Evolutionary conservation across 352 stramenopile genomes (phyloP).

Genomic region (Globisporangium middletonii): DNA sequence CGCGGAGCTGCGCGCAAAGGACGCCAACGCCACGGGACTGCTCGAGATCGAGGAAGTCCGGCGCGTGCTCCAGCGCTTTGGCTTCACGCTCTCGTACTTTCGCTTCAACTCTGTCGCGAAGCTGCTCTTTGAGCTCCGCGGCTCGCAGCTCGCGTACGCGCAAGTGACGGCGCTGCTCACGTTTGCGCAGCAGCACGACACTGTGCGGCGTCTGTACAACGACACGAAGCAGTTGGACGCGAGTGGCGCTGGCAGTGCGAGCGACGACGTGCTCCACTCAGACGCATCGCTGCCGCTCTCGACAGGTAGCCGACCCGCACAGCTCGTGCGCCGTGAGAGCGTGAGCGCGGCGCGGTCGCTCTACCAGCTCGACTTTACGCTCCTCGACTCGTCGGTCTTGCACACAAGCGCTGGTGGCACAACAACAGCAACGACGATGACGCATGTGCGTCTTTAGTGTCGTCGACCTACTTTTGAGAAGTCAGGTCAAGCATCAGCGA

Average conservation of each 20-base stretch:
- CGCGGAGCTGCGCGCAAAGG: constrained; percentile 17
- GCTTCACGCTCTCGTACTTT: constrained; percentile 44
- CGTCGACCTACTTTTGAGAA: too few relatives aligned
- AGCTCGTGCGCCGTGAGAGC: constrained; percentile 6
- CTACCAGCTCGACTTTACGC: constrained; percentile 8
- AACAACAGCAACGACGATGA: background rate
- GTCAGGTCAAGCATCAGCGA: too few relatives aligned
- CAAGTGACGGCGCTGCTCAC: constrained; percentile 37
- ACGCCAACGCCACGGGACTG: constrained; percentile 20
- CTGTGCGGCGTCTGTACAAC: constrained; percentile 1
- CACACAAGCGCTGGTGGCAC: background rate
- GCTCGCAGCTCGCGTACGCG: constrained; percentile 33
- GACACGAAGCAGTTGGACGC: background rate
- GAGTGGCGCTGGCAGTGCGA: background rate
- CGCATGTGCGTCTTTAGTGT: background rate
- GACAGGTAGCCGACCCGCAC: background rate
- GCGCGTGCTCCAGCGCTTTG: constrained; percentile 26
- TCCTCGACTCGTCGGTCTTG: background rate
- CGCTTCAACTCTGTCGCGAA: constrained; percentile 57
- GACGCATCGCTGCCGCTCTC: background rate
- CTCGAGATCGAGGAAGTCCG: constrained; percentile 44
- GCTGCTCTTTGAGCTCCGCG: constrained; percentile 41
- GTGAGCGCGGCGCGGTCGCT: constrained; percentile 7
- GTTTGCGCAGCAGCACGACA: constrained; percentile 18
- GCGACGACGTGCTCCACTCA: background rate